Base-by-base conservation (phyloP, 2,329 filamentous ascomycete species). In the Penicillium sp. region DNA sequence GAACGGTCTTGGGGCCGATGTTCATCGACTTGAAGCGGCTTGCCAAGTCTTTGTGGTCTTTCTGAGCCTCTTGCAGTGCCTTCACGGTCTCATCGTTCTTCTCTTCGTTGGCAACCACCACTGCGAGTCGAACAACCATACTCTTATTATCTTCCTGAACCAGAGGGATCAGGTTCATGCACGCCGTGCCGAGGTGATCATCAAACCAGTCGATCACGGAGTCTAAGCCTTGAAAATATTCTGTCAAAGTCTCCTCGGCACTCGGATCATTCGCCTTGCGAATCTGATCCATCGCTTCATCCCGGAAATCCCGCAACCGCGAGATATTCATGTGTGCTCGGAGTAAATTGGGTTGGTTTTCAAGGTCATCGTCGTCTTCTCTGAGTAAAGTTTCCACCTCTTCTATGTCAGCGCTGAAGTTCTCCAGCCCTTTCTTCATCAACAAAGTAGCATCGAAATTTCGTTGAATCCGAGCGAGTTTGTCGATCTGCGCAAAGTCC, bases 281-380 rank as follows among this genome's bases (percentile, higher is more conserved):
- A 68, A 97, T 96, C 80, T 99, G 94, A 67, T 96, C 91, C 83
- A 97, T 92, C 29, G 94, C 93, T 72, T 95, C 89, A 75, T 97
- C 94, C 53, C 92, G 85, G 59, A 99, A 95, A 71, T 99, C 95
- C 57, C 94, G 82, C 71, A 99, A 78, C 72, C 90, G 86, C 4
- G 90, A 96, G 64, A 99, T 83, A 69, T 93, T 90, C 79, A 93
- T 95, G 75, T 99, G 94, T 48, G 93, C 86, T 36, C 87, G 84
- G 39, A 99, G 79, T 47, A 99, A 75, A 71, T 97, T 96, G 7
- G 90, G 89, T 85, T 97, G 96, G 67, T 88, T 89, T 74, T 95
- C 89, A 57, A 85, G 79, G 70, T 96, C 90, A 56, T 85, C 80
- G 67, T 96, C 92, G 71, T 99, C 93, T 66, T 92, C 84, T 53